These are phyloP conservation scores for Sporothrix pallida DNA, from an alignment of 2,329 filamentous ascomycete species.

Conservation along the genomic window DNA sequence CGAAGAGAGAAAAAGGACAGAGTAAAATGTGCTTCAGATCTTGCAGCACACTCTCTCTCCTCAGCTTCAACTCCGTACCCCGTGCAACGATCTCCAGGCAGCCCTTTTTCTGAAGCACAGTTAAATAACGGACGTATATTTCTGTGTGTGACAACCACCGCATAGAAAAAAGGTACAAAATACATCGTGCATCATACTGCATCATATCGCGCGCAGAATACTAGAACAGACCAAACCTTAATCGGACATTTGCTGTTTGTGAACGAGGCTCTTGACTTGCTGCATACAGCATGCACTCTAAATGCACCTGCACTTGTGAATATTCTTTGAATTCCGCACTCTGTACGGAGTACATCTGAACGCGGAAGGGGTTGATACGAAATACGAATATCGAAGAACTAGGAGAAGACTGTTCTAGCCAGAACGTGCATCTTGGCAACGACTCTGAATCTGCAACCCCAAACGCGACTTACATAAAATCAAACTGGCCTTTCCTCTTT, in stretches of 20 bases:
- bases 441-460: not conserved
- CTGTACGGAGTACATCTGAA: too few species aligned
- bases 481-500: not conserved
- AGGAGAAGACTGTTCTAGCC: constrained; percentile 6
- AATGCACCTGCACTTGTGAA: not conserved
- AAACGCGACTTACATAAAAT: not conserved
- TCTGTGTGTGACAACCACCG: not conserved
- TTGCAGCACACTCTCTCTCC: not conserved
- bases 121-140: not conserved
- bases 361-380: constrained; percentile 5
- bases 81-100: constrained; percentile 24
- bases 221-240: constrained; percentile 7
- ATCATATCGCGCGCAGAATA: not conserved
- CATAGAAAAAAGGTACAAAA: not conserved
- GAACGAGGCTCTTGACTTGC: not conserved
- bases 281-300: not conserved
- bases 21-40: not conserved
- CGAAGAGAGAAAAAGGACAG: too few species aligned
- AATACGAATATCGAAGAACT: not conserved
- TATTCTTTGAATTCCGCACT: too few species aligned
- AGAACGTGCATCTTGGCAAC: constrained; percentile 13
- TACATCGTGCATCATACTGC: not conserved
- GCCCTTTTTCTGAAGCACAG: not conserved
- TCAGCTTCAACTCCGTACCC: not conserved
- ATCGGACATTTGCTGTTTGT: constrained; percentile 17